Percentiles rank a stretch among this genome's conserved stretches.
These are phyloP conservation scores for Galerina sulciceps DNA, from an alignment of 768 basidiomycete species.

Conservation along the genomic window DNA sequence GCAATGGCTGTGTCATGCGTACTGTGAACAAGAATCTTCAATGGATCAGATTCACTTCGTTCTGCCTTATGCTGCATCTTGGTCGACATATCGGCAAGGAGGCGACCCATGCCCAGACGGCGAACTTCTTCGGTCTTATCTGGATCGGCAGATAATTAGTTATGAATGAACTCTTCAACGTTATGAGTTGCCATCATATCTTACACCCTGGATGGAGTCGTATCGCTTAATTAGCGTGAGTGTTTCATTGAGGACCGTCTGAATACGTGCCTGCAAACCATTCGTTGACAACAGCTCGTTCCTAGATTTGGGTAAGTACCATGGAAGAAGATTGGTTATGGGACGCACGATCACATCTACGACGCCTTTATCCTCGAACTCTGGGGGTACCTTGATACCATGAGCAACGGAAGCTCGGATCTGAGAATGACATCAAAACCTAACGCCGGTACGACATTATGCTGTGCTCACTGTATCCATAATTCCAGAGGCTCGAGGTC, in stretches of 20 bases:
- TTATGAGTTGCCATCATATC: neutral
- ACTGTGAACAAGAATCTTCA: slow-evolving; percentile 70
- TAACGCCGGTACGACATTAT: neutral
- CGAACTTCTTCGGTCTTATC: slow-evolving; percentile 61
- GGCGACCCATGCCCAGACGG: slow-evolving; percentile 75
- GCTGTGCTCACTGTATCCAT: slow-evolving; percentile 25
- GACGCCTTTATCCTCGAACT: slow-evolving; percentile 68
- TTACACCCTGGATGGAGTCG: slow-evolving; percentile 43
- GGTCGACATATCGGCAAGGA: slow-evolving; percentile 64
- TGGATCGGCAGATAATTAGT: neutral
- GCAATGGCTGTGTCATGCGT: slow-evolving; percentile 79
- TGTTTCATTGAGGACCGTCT: neutral
- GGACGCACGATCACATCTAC: slow-evolving; percentile 59
- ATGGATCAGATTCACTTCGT: slow-evolving; percentile 45
- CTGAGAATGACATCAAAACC: slow-evolving; percentile 31
- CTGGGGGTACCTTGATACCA: slow-evolving; percentile 69
- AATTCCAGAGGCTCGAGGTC: slow-evolving; percentile 42
- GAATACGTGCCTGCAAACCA: slow-evolving; percentile 67
- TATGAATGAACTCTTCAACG: neutral
- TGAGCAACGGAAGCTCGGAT: slow-evolving; percentile 73
- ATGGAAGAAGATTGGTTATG: neutral
- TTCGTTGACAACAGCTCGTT: slow-evolving; percentile 74
- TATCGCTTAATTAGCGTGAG: neutral
- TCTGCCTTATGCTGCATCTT: slow-evolving; percentile 66
- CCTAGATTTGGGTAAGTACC: slow-evolving; percentile 38